Evolutionary conservation across 768 basidiomycete genomes (phyloP).

Genomic region (Leccinum subgranulosum): DNA sequence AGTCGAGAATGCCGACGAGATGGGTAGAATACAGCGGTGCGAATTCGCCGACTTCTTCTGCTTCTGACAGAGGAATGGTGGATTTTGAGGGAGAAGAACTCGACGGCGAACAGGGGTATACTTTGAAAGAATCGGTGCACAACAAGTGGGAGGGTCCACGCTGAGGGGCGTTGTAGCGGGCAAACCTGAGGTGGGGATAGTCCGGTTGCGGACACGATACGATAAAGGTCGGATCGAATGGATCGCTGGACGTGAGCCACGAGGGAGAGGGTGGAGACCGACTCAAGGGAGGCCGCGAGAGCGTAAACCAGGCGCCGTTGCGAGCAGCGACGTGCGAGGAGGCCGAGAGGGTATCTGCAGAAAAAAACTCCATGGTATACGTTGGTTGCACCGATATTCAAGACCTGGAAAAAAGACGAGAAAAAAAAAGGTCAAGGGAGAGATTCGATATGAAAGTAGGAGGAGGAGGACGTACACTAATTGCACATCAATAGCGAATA

Average conservation of each 20-base stretch:
- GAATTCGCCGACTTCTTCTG: slow-evolving; percentile 24
- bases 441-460: neutral
- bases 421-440: neutral
- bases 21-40: slow-evolving; percentile 23
- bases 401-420: slow-evolving; percentile 21
- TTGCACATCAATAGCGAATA: slow-evolving; percentile 23
- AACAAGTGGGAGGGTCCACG: slow-evolving; percentile 10
- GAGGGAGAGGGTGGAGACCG: slow-evolving; percentile 11
- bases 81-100: slow-evolving; percentile 23
- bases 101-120: slow-evolving; percentile 30
- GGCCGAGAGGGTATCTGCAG: slow-evolving; percentile 29
- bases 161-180: slow-evolving; percentile 14
- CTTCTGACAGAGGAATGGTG: slow-evolving; percentile 17
- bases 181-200: slow-evolving; percentile 13
- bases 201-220: slow-evolving; percentile 12
- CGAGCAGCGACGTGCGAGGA: slow-evolving; percentile 10
- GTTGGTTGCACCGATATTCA: slow-evolving; percentile 31
- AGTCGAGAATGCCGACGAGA: slow-evolving; percentile 34
- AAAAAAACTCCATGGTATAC: slow-evolving; percentile 32
- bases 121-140: slow-evolving; percentile 18
- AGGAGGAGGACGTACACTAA: slow-evolving; percentile 12
- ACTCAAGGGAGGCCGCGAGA: slow-evolving; percentile 15
- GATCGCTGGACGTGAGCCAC: slow-evolving; percentile 21
- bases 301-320: slow-evolving; percentile 11
- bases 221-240: slow-evolving; percentile 25